Percentiles rank a stretch among this genome's conserved stretches.
These are phyloP conservation scores for Microbotryum intermedium DNA, from an alignment of 1,284 basidiomycete species.

Conservation along the genomic window DNA sequence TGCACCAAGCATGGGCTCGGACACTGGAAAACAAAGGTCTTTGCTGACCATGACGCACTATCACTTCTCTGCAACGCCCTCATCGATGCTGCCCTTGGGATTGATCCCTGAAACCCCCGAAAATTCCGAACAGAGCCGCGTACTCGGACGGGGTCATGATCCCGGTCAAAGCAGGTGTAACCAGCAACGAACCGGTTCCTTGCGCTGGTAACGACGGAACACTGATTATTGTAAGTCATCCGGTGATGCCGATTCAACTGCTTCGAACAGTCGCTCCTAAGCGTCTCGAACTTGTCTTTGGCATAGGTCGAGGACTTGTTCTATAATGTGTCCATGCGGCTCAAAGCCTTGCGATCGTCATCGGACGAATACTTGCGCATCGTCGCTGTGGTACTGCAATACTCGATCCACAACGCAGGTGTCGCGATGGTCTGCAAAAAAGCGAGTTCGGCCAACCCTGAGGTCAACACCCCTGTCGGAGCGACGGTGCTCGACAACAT, in stretches of 20 bases:
- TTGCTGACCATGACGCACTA: background rate
- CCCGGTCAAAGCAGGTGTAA: slow-evolving; percentile 58
- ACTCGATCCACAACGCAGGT: slow-evolving; percentile 83
- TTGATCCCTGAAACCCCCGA: no score
- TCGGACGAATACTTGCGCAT: slow-evolving; percentile 91
- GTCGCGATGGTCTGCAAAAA: slow-evolving; percentile 88
- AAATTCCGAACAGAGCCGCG: slow-evolving; percentile 51
- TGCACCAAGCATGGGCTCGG: background rate
- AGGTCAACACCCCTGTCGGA: slow-evolving; percentile 69
- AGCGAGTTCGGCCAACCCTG: slow-evolving; percentile 54
- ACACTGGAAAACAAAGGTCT: background rate
- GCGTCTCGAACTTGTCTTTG: background rate
- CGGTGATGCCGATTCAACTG: background rate
- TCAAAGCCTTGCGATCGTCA: slow-evolving; percentile 71
- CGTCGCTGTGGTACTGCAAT: slow-evolving; percentile 86
- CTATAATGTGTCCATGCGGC: slow-evolving; percentile 83
- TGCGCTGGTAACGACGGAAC: slow-evolving; percentile 94
- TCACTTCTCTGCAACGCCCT: background rate
- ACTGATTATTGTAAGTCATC: slow-evolving; percentile 59
- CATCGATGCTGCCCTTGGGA: no score
- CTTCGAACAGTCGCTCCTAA: background rate
- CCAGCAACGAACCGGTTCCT: slow-evolving; percentile 63
- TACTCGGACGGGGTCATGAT: slow-evolving; percentile 68
- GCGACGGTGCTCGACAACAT: slow-evolving; percentile 66
- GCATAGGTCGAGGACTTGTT: slow-evolving; percentile 94